A percentile compares a stretch with the other conserved stretches of the same genome.
Evolutionary conservation across 768 basidiomycete species (phyloP).

Genomic region (Dacryopinax spathularia): DNA sequence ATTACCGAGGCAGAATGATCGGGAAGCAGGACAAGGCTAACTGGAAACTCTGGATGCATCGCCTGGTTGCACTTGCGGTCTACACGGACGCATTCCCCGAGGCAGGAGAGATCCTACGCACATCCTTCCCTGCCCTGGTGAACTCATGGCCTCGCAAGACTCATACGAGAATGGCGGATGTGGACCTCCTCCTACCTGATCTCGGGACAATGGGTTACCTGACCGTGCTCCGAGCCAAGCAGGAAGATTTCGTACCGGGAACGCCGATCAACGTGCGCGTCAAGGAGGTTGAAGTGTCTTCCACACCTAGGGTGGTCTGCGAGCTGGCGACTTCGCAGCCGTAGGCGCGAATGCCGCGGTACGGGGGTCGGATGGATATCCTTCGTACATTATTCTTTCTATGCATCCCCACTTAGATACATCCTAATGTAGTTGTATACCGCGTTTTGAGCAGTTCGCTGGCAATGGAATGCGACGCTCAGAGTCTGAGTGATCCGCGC

Average conservation of each 20-base stretch:
- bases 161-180: too few species aligned
- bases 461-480: too few species aligned
- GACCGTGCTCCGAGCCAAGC: not conserved
- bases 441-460: too few species aligned
- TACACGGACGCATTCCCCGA: not conserved
- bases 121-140: not conserved
- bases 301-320: not conserved
- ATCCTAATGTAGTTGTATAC: not conserved
- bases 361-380: not conserved
- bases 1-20: constrained; percentile 25
- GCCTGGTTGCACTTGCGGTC: not conserved
- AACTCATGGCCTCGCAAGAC: too few species aligned
- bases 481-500: too few species aligned
- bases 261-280: not conserved
- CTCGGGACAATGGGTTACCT: not conserved
- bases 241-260: not conserved
- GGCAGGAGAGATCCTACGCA: not conserved
- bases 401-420: not conserved
- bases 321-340: not conserved
- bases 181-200: too few species aligned
- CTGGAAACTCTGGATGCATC: constrained; percentile 26
- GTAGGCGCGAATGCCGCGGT: not conserved
- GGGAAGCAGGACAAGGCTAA: constrained; percentile 23
- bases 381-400: not conserved
- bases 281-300: not conserved